Percentiles rank a stretch among this genome's conserved stretches.
Evolutionary conservation across 2,329 filamentous ascomycete species (phyloP).

Genomic region (Westerdykella aurantiaca): DNA sequence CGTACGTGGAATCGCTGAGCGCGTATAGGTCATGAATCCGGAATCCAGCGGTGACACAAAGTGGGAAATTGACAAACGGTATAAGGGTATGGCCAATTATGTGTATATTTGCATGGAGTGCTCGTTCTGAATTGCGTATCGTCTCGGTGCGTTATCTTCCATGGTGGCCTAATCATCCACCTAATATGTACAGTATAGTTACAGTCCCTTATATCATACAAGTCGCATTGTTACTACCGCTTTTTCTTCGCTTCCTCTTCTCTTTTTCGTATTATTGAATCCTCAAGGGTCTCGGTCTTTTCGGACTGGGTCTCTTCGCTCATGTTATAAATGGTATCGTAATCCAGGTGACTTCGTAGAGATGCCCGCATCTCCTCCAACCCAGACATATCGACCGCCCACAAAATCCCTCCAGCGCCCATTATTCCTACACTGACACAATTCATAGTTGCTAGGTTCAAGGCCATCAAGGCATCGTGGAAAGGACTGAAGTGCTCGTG

Average conservation of each 20-base stretch:
- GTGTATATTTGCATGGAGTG: too few relatives aligned
- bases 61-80: too few relatives aligned
- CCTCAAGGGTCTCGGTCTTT: conserved; percentile 11
- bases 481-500: conserved; percentile 54
- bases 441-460: conserved; percentile 83
- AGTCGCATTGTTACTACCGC: conserved; percentile 9
- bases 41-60: too few relatives aligned
- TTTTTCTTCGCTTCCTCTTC: conserved; percentile 48
- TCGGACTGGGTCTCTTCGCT: conserved; percentile 19
- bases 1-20: too few relatives aligned
- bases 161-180: neutral
- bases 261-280: conserved; percentile 38
- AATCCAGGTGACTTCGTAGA: conserved; percentile 51
- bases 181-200: conserved; percentile 9
- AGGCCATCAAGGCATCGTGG: conserved; percentile 72
- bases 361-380: conserved; percentile 53
- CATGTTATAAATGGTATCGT: conserved; percentile 50
- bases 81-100: too few relatives aligned
- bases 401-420: conserved; percentile 65
- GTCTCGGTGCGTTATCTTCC: too few relatives aligned
- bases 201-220: conserved; percentile 15
- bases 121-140: too few relatives aligned
- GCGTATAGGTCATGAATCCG: too few relatives aligned
- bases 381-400: conserved; percentile 65
- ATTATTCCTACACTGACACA: conserved; percentile 71